Percentiles rank a stretch among this genome's conserved stretches.
phyloP scores from a whole-genome alignment of 306 rosid species.

The Cucurbita moschata region DNA sequence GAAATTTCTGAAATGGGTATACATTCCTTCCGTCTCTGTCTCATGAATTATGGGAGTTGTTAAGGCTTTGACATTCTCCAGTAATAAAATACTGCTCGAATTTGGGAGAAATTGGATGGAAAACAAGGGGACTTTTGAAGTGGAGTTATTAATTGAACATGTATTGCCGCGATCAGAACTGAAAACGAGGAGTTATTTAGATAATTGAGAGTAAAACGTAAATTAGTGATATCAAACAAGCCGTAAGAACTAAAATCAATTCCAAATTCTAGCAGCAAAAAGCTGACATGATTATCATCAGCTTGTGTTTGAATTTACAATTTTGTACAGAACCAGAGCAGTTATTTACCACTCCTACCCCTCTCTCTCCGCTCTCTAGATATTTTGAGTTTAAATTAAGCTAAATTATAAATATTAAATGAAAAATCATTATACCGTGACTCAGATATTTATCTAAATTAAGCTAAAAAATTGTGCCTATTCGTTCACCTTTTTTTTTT shows the following conservation, averaged over 20 bases:
- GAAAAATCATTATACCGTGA: too few species aligned
- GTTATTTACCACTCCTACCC: background rate
- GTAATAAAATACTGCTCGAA: background rate
- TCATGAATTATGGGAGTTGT: background rate
- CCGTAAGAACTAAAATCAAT: background rate
- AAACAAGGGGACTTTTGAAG: background rate
- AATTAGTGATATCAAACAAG: background rate
- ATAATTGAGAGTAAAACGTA: background rate
- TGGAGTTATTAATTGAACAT: too few species aligned
- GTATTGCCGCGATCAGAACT: background rate
- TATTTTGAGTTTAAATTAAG: too few species aligned
- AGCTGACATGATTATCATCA: background rate
- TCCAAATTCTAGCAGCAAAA: background rate
- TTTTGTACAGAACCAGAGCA: background rate
- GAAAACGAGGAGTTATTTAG: background rate
- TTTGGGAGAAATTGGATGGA: background rate
- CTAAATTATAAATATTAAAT: too few species aligned
- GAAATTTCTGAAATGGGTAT: background rate
- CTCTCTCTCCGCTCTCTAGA: background rate
- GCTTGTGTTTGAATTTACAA: background rate
- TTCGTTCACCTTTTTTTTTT: too few species aligned
- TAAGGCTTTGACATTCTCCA: background rate
- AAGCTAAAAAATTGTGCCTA: too few species aligned
- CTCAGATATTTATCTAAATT: too few species aligned
- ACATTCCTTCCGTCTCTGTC: background rate